Evolutionary conservation across 2,329 filamentous ascomycete species (phyloP), one percentile per base, ranked within the genome.

Genomic region (Macroventuria anomochaeta): DNA sequence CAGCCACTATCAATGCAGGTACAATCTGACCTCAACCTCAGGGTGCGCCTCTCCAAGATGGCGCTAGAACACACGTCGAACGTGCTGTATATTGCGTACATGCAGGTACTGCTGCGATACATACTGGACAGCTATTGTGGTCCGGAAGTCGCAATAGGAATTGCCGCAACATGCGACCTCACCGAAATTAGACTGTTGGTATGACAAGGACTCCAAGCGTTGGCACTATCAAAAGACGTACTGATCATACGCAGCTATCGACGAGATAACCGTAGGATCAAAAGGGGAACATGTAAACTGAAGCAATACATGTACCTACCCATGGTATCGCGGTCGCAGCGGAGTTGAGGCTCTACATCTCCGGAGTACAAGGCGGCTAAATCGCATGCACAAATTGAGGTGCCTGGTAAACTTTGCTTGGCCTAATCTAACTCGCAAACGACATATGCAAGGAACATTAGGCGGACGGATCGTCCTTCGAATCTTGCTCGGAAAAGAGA

Each of bases 311-410:
- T 6, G 21, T 36, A 46, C 37, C 15, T 23, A 32, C 38, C 38
- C 25, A 18, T 40, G n/a, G n/a, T n/a, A n/a, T n/a, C n/a, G n/a
- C n/a, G n/a, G n/a, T 17, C 23, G 20, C 12, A 25, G 29, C 44
- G 51, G 44, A 49, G 23, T 40, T 43, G 51, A 54, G 51, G 34
- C 39, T 44, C 51, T 40, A 17, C 28, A 1, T 34, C 17, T 11
- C 51, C 51, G 51, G 28, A 10, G 33, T 20, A 28, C 39, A 48
- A 48, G 38, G 38, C 51, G 51, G 51, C 51, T 54, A 54, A 54
- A 48, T 39, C 10, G 21, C 39, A 15, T 20, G 18, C 23, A 23
- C 28, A 53, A 20, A 39, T 53, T 37, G 21, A 38, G 11, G 8
- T 20, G 18, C 32, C 43, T 13, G 43, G 38, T 39, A 34, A n/a